phyloP scores from a whole-genome alignment of 495 filamentous ascomycete species.

The Podospora pseudocomata region DNA sequence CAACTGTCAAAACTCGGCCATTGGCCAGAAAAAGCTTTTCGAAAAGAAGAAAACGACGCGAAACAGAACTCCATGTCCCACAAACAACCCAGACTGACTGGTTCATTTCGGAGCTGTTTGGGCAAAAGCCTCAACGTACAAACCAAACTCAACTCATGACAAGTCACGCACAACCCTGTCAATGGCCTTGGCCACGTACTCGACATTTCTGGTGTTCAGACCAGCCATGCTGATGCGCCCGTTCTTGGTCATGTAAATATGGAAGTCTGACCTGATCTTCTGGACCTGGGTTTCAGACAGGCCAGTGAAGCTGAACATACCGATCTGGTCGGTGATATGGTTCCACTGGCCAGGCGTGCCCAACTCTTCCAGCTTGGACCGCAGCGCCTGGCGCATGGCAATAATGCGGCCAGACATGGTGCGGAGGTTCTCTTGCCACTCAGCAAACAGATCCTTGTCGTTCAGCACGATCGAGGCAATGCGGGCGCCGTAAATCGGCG shows the following conservation, averaged over 20 bases:
- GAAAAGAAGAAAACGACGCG: background rate
- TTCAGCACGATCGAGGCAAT: conserved; percentile 84
- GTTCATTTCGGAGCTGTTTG: background rate
- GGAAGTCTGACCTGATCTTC: conserved; percentile 71
- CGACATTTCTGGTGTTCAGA: conserved; percentile 83
- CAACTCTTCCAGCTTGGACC: conserved; percentile 71
- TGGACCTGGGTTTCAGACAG: conserved; percentile 81
- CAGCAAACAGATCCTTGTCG: conserved; percentile 72
- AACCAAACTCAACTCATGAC: background rate
- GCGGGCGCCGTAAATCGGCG: conserved; percentile 86
- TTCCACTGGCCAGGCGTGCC: conserved; percentile 89
- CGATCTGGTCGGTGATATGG: conserved; percentile 97
- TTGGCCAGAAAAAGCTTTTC: background rate
- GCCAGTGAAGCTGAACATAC: conserved; percentile 98
- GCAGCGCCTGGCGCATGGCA: conserved; percentile 75
- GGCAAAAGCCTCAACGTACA: background rate
- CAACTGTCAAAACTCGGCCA: background rate
- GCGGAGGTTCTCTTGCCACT: conserved; percentile 89
- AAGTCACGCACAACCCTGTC: conserved; percentile 74
- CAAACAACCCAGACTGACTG: background rate
- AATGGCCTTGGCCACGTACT: conserved; percentile 86
- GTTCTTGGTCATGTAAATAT: conserved; percentile 99
- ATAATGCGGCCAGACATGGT: conserved; percentile 95
- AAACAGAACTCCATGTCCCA: background rate
- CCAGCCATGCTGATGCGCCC: conserved; percentile 96